phyloP scores from a whole-genome alignment of 2,329 filamentous ascomycete genomes.

The Aquanectria penicillioides region DNA sequence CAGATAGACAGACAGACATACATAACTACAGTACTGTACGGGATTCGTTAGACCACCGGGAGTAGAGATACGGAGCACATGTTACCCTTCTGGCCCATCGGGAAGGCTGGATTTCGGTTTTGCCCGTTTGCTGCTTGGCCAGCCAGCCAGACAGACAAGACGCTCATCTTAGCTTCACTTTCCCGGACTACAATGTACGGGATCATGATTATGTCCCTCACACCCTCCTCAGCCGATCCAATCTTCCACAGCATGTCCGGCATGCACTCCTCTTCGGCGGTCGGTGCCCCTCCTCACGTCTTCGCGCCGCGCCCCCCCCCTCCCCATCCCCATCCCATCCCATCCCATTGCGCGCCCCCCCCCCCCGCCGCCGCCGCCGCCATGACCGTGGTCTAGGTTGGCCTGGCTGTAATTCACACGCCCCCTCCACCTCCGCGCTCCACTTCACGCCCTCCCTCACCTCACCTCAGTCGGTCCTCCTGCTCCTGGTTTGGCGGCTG shows the following conservation, averaged over 20 bases:
- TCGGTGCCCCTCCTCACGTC: neutral
- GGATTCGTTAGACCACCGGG: neutral
- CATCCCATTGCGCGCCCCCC: neutral
- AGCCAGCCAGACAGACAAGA: no score
- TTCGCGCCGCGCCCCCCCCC: neutral
- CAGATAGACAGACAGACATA: no score
- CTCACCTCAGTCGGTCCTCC: no score
- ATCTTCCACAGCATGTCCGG: no score
- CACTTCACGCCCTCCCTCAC: conserved; percentile 11
- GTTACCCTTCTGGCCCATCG: no score
- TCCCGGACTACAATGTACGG: neutral
- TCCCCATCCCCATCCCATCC: neutral
- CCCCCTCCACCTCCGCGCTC: neutral
- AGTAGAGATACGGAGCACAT: neutral
- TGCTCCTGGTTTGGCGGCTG: neutral
- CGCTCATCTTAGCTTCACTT: no score
- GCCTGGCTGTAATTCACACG: conserved; percentile 2
- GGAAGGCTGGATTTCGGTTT: no score
- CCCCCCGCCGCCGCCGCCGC: neutral
- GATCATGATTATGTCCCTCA: conserved; percentile 20
- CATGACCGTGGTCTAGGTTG: neutral
- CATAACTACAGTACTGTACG: no score
- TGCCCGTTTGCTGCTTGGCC: no score
- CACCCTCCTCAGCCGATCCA: conserved; percentile 7
- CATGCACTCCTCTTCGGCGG: neutral